phyloP scores from a whole-genome alignment of 768 basidiomycete species.

The Termitomyces sp. region DNA sequence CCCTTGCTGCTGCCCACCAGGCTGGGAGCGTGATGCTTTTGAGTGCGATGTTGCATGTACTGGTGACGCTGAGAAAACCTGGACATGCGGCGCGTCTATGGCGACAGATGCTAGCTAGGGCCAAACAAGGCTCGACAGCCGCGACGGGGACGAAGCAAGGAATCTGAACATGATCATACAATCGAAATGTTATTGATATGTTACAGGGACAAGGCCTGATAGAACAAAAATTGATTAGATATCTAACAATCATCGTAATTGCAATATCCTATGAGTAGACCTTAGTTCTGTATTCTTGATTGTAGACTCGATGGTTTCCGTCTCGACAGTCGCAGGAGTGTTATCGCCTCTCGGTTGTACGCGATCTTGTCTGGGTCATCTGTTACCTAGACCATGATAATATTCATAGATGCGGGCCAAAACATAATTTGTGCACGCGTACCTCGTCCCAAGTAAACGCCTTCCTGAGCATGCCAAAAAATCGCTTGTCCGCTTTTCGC shows the following conservation, averaged over 20 bases:
- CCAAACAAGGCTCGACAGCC: neutral
- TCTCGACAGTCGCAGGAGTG: conserved; percentile 12
- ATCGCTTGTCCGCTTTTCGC: conserved; percentile 49
- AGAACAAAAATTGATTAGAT: neutral
- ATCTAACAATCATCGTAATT: neutral
- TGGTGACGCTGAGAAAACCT: conserved; percentile 70
- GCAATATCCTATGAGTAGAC: neutral
- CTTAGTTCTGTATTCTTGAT: neutral
- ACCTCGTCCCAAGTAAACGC: conserved; percentile 17
- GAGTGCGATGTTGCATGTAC: conserved; percentile 76
- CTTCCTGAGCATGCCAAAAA: conserved; percentile 15
- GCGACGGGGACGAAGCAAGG: neutral
- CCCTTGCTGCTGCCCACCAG: conserved; percentile 91
- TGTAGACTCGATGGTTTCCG: neutral
- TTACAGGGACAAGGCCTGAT: neutral
- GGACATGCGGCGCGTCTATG: conserved; percentile 60
- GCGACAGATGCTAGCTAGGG: conserved; percentile 31
- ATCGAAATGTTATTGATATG: neutral
- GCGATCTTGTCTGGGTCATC: conserved; percentile 15
- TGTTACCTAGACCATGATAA: conserved; percentile 6
- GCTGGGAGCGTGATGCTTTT: conserved; percentile 90
- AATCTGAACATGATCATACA: neutral
- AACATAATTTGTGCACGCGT: neutral
- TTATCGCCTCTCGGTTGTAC: conserved; percentile 16
- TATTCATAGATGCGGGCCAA: neutral